Conservation (phyloP, 495 filamentous ascomycete species). For the Tuber aestivum region DNA sequence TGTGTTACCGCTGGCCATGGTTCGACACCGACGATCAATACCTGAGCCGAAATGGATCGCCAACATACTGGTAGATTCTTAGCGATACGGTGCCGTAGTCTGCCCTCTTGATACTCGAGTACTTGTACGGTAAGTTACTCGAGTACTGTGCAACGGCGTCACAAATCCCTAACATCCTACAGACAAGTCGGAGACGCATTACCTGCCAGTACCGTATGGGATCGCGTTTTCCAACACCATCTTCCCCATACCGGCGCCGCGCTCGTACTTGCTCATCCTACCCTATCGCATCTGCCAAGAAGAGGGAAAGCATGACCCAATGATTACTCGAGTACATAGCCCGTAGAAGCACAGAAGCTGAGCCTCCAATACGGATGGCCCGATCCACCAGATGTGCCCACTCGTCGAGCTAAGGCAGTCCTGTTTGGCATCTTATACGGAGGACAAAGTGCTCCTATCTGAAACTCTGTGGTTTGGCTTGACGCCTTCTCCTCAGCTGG, state of each 20-base stretch:
- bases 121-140: too few relatives aligned
- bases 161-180: not conserved
- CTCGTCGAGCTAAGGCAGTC: not conserved
- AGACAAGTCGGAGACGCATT: not conserved
- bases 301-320: not conserved
- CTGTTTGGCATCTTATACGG: not conserved
- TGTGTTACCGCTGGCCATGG: not conserved
- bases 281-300: not conserved
- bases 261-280: too few relatives aligned
- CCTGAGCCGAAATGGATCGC: not conserved
- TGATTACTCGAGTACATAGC: not conserved
- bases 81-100: too few relatives aligned
- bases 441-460: not conserved
- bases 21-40: not conserved
- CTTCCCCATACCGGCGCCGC: not conserved
- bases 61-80: too few relatives aligned
- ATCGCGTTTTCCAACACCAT: not conserved
- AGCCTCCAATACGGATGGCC: not conserved
- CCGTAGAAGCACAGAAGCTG: conserved; percentile 2
- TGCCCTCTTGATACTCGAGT: too few relatives aligned
- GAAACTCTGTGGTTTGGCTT: not conserved
- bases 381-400: not conserved
- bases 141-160: not conserved
- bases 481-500: not conserved
- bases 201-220: too few relatives aligned